Evolutionary conservation across 768 basidiomycete genomes (phyloP), one percentile per base, ranked within the genome.

Genomic region (Sutorius australiensis): DNA sequence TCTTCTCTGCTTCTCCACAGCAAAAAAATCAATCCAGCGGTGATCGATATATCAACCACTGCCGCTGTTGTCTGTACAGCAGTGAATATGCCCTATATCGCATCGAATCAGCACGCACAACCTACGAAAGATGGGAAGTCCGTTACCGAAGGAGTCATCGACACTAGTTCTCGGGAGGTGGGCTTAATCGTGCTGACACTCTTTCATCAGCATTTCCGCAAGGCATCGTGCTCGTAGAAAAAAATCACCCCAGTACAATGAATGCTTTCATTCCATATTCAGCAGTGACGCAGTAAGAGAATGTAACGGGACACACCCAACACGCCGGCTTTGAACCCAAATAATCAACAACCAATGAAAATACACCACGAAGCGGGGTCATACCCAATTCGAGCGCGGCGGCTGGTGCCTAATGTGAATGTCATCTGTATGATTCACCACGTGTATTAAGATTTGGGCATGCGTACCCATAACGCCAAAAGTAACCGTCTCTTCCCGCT

Each of bases 1-100:
- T 61, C 48, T n/a, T 44, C 48, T 27, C 57, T 59, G 34, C 61
- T 55, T 53, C 21, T 59, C 57, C 50, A 56, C 16, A 61, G 21
- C 17, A 61, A 28, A 32, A 8, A 31, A 1, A 53, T 56, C 19
- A 63, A 32, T 14, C 14, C 52, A 10, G 53, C 19, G 3, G 60
- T 61, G 42, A 61, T 59, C 28, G 60, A 43, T 6, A 62, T 49
- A 7, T 61, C 61, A 14, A 62, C 50, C 27, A 30, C 46, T 8
- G 56, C 56, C 1, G 39, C 44, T 21, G 40, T 51, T 17, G 17
- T 42, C 44, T 61, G 61, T 11, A 48, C 48, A 0, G 32, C 42
- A 0, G 37, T 44, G 30, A 61, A 61, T 14, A 62, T 21, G 1
- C 33, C 38, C 60, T 61, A 16, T 42, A 17, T 45, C 28, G 10